These are phyloP conservation scores for Acidomyces sp. DNA, from an alignment of 495 filamentous ascomycete species.

Conservation along the genomic window DNA sequence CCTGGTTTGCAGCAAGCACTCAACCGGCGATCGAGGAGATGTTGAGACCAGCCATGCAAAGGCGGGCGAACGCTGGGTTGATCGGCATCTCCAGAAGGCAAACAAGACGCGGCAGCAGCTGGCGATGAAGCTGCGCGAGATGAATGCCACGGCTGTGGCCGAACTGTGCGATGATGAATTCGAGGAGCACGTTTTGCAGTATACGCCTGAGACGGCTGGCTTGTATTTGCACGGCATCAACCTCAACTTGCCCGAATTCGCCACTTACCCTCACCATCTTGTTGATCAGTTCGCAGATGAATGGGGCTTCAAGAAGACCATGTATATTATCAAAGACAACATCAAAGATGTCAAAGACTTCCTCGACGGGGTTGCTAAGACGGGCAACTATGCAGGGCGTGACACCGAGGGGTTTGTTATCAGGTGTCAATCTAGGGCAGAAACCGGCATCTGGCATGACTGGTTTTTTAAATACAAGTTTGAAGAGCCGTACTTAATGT, in stretches of 20 bases:
- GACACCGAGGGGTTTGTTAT: conserved; percentile 97
- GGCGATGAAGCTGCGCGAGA: conserved; percentile 54
- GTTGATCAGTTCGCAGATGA: conserved; percentile 81
- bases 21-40: conserved; percentile 64
- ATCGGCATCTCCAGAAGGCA: conserved; percentile 58
- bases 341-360: conserved; percentile 60
- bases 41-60: conserved; percentile 62
- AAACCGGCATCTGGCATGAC: conserved; percentile 48
- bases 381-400: conserved; percentile 72
- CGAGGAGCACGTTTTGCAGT: conserved; percentile 92
- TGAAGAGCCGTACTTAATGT: conserved; percentile 96
- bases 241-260: conserved; percentile 78
- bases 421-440: conserved; percentile 56
- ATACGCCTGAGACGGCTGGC: conserved; percentile 68
- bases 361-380: conserved; percentile 69
- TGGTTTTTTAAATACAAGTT: conserved; percentile 99
- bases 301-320: conserved; percentile 88
- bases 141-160: conserved; percentile 86
- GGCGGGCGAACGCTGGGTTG: conserved; percentile 74
- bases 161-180: conserved; percentile 94
- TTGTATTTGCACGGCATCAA: conserved; percentile 95
- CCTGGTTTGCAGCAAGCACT: conserved; percentile 96
- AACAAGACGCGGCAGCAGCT: conserved; percentile 68
- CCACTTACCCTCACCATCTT: conserved; percentile 61
- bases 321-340: conserved; percentile 64